phyloP scores from a whole-genome alignment of 2,329 filamentous ascomycete species.

The Teratosphaeria pseudoeucalypti region DNA sequence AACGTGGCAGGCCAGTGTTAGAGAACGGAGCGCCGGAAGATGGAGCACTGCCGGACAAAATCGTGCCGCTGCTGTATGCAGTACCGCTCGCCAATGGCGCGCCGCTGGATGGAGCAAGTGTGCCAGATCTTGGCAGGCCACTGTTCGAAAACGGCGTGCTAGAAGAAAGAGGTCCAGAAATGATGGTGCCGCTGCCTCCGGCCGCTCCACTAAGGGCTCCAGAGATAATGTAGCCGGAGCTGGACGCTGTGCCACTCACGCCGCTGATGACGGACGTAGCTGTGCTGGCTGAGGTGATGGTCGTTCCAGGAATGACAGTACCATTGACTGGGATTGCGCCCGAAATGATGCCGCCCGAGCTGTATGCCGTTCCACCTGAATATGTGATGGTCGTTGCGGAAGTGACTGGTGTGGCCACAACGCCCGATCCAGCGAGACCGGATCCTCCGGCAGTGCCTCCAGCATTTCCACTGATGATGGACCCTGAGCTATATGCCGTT shows the following conservation, averaged over 20 bases:
- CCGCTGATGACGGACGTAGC: background rate
- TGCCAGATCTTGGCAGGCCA: background rate
- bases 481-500: background rate
- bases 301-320: background rate
- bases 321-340: background rate
- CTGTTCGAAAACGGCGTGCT: background rate
- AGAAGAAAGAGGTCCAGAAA: background rate
- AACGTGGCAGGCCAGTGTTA: background rate
- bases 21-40: background rate
- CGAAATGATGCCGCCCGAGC: conserved; percentile 6
- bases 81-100: background rate
- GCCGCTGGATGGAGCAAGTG: background rate
- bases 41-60: background rate
- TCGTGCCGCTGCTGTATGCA: background rate
- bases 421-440: background rate
- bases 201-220: conserved; percentile 9
- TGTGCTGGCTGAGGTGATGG: background rate
- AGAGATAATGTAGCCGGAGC: conserved; percentile 10
- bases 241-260: background rate
- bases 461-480: background rate
- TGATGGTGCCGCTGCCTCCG: conserved; percentile 2
- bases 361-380: conserved; percentile 13
- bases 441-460: background rate
- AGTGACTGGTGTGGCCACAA: conserved; percentile 4
- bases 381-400: conserved; percentile 10